Conservation (phyloP, 2,329 filamentous ascomycete species). For the Fonsecaea pedrosoi region DNA sequence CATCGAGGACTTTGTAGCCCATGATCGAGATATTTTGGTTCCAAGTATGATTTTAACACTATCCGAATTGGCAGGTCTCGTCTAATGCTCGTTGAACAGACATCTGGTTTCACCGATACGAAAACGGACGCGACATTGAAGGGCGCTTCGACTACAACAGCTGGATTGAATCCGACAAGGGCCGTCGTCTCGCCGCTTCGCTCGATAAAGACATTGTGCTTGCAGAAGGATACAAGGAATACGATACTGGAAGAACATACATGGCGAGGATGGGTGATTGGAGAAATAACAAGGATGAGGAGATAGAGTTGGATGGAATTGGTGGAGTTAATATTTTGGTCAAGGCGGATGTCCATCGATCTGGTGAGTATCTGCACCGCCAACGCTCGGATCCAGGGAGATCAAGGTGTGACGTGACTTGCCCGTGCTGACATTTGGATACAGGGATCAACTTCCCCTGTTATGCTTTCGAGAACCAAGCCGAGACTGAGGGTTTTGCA, state of each 20-base stretch:
- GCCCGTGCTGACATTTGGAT: slow-evolving; percentile 37
- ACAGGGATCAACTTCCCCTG: slow-evolving; percentile 94
- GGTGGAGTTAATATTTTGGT: slow-evolving; percentile 97
- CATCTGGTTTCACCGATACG: slow-evolving; percentile 95
- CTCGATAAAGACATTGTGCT: slow-evolving; percentile 82
- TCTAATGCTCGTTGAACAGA: slow-evolving; percentile 61
- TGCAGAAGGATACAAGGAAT: slow-evolving; percentile 95
- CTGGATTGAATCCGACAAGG: slow-evolving; percentile 93
- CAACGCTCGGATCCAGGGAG: background rate
- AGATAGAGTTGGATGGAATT: slow-evolving; percentile 92
- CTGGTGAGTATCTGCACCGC: slow-evolving; percentile 64
- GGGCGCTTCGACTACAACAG: slow-evolving; percentile 99
- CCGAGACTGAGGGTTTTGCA: slow-evolving; percentile 97
- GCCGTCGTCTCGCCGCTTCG: slow-evolving; percentile 72
- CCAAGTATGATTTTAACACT: slow-evolving; percentile 73
- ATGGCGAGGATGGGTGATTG: slow-evolving; percentile 93
- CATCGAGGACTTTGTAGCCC: slow-evolving; percentile 92
- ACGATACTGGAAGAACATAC: slow-evolving; percentile 85
- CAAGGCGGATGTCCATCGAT: slow-evolving; percentile 95
- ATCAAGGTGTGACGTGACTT: background rate
- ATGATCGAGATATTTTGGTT: slow-evolving; percentile 90
- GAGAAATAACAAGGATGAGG: slow-evolving; percentile 87
- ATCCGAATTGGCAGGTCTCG: background rate
- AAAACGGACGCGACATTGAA: slow-evolving; percentile 82
- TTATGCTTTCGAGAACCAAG: slow-evolving; percentile 98